These are phyloP conservation scores for Phytophthora brassicae DNA, from an alignment of 352 stramenopile species.

Conservation along the genomic window DNA sequence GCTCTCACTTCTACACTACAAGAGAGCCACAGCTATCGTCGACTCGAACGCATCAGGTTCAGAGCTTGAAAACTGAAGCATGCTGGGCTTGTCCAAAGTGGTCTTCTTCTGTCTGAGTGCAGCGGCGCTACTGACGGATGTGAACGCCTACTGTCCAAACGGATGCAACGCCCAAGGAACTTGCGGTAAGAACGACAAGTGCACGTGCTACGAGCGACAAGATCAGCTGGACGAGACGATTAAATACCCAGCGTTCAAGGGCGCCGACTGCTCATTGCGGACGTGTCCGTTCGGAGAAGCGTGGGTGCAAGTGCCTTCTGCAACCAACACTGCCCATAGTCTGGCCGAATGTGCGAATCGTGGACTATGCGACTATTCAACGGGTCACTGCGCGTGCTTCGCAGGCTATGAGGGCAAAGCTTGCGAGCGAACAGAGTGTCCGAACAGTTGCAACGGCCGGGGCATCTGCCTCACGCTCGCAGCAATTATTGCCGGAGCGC, in stretches of 20 bases:
- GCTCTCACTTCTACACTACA: slow-evolving; percentile 21
- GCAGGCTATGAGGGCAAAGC: slow-evolving; percentile 89
- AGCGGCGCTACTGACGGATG: slow-evolving; percentile 37
- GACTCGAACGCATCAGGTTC: neutral
- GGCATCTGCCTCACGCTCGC: slow-evolving; percentile 93
- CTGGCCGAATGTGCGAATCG: slow-evolving; percentile 93
- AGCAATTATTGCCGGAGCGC: slow-evolving; percentile 63
- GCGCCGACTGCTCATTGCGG: slow-evolving; percentile 76
- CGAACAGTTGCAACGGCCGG: slow-evolving; percentile 94
- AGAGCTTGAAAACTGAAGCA: slow-evolving; percentile 16
- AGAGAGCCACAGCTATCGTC: slow-evolving; percentile 7
- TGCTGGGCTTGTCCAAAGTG: slow-evolving; percentile 48
- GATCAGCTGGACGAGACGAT: slow-evolving; percentile 38
- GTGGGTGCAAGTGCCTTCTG: slow-evolving; percentile 63
- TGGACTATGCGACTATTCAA: slow-evolving; percentile 90
- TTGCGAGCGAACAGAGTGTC: slow-evolving; percentile 92
- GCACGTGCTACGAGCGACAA: slow-evolving; percentile 88
- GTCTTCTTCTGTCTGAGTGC: slow-evolving; percentile 38
- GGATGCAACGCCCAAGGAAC: slow-evolving; percentile 86
- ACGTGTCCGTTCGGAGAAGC: slow-evolving; percentile 75
- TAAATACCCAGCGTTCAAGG: slow-evolving; percentile 64
- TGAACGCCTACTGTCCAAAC: slow-evolving; percentile 75
- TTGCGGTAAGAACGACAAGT: slow-evolving; percentile 90
- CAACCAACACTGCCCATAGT: slow-evolving; percentile 74
- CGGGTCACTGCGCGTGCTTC: slow-evolving; percentile 91